phyloP scores from a whole-genome alignment of 2,329 filamentous ascomycete species.

The Diatrype stigma region DNA sequence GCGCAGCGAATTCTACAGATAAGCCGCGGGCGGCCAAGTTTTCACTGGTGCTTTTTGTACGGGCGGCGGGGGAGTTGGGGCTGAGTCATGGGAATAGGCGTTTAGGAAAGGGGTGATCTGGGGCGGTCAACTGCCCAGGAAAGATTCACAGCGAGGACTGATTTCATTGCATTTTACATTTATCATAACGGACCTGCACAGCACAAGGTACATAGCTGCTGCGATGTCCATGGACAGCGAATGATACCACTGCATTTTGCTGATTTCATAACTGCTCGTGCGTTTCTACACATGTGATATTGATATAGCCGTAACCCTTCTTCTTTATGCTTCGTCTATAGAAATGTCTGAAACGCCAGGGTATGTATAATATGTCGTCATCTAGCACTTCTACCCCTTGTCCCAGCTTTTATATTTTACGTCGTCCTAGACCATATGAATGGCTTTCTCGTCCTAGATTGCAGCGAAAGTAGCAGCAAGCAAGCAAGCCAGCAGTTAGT shows the following conservation, averaged over 20 bases:
- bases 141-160: no score
- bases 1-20: slow-evolving; percentile 84
- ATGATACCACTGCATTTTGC: slow-evolving; percentile 4
- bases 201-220: no score
- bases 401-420: slow-evolving; percentile 8
- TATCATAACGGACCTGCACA: no score
- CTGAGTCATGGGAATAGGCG: not conserved
- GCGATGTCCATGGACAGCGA: not conserved
- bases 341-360: slow-evolving; percentile 10
- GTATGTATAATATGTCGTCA: slow-evolving; percentile 11
- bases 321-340: not conserved
- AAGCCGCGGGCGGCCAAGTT: not conserved
- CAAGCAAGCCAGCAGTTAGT: not conserved
- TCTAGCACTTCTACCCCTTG: not conserved
- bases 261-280: not conserved
- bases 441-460: slow-evolving; percentile 50
- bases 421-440: slow-evolving; percentile 45
- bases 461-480: not conserved
- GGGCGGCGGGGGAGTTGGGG: not conserved
- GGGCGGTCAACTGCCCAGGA: no score
- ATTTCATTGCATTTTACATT: no score
- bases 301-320: not conserved
- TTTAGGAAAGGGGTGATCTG: not conserved
- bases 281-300: slow-evolving; percentile 3
- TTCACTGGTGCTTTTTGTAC: not conserved